Evolutionary conservation across 176 grass and related monocot genomes (phyloP).

Genomic region (Hordeum marinum): DNA sequence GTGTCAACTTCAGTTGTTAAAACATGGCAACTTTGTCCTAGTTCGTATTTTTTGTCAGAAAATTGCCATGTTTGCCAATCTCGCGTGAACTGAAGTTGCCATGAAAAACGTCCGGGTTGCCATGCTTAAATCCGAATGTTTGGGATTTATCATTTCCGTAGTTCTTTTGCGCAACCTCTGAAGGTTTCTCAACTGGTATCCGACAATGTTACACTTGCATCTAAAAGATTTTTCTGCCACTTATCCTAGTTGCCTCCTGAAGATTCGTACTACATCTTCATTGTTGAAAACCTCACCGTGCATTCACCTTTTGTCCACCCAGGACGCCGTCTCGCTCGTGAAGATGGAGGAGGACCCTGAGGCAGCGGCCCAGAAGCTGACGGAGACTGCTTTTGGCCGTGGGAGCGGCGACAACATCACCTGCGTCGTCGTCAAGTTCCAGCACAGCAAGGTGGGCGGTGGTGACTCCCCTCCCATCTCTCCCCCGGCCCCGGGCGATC

Average conservation of each 20-base stretch:
- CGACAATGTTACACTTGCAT: not conserved
- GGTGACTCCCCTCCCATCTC: not conserved
- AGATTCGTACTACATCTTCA: not conserved
- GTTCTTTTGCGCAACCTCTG: not conserved
- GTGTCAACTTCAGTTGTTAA: too few relatives aligned
- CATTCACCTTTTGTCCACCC: not conserved
- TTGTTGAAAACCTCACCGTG: not conserved
- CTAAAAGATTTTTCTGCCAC: not conserved
- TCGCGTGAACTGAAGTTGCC: too few relatives aligned
- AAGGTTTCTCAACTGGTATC: not conserved
- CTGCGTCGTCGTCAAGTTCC: constrained; percentile 87
- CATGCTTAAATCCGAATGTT: too few relatives aligned
- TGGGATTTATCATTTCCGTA: too few relatives aligned
- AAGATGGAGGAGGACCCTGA: constrained; percentile 77
- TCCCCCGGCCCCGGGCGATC: constrained; percentile 29
- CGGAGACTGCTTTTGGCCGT: constrained; percentile 55
- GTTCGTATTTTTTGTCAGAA: too few relatives aligned
- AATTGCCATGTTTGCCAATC: too few relatives aligned
- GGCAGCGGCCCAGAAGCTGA: constrained; percentile 74
- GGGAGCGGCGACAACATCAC: constrained; percentile 89
- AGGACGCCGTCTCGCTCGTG: constrained; percentile 72
- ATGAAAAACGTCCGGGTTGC: too few relatives aligned
- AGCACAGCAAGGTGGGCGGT: constrained; percentile 50
- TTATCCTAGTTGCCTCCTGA: not conserved
- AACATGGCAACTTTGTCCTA: too few relatives aligned